Base-by-base conservation (phyloP, 2,329 filamentous ascomycete genomes). In the Pyrenochaeta sp. region DNA sequence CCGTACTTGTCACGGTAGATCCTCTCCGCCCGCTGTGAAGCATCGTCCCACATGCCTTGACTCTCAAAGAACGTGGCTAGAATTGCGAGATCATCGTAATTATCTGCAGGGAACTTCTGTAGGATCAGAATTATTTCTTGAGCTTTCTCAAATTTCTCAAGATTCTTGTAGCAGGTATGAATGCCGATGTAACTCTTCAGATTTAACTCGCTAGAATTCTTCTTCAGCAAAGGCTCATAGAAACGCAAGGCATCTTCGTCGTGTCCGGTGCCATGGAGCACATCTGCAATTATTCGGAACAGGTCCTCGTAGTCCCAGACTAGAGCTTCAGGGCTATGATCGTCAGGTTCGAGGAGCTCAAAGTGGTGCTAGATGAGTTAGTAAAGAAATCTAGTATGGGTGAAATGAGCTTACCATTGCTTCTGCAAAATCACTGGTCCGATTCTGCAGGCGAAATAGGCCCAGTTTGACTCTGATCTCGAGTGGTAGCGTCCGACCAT, bases 401-500 rank as follows among this genome's bases (percentile, higher is more conserved):
- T 90, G 81, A 14, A 14, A n/a, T 15, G 6, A 32, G 73, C 81
- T 74, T 77, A 89, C 87, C 73, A 89, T 77, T 13, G 90, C 91
- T 74, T 97, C 93, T 10, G 83, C 74, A 15, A 78, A 71, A 49
- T 81, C 65, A 11, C 82, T 74, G 18, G 86, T 75, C 1, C 83
- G 84, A 47, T 90, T 76, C 41, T 84, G 85, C 23, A 96, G 73
- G n/a, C 94, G 85, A 65, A 90, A 93, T 3, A 93, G 75, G 3
- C 89, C 93, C 51, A 99, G 75, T 64, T 93, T 94, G 20, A 90
- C 82, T 14, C 93, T 85, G 28, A 99, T 76, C 55, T 96, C 91
- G 4, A 92, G 69, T 0, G 92, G 93, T 26, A 96, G 75, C 1
- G 85, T 84, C 26, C 80, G 70, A 0, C 90, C 91, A 67, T 96